Conservation (phyloP, 352 stramenopile species). For the Phytophthora idaei region DNA sequence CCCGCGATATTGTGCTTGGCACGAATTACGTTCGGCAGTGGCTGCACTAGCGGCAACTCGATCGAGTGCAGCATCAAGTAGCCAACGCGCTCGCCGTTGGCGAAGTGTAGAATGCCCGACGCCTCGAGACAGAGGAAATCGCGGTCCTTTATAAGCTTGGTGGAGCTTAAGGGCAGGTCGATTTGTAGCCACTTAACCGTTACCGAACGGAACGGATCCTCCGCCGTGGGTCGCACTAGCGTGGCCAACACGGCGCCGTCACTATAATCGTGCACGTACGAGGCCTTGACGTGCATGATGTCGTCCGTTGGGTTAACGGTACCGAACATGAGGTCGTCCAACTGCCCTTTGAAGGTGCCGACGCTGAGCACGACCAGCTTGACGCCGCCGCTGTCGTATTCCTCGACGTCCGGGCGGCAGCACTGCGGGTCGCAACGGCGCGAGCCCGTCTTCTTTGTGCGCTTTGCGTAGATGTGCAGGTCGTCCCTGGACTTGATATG, state of each 20-base stretch:
- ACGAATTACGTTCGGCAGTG: constrained; percentile 39
- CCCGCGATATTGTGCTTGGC: constrained; percentile 42
- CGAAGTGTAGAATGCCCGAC: constrained; percentile 23
- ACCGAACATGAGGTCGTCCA: constrained; percentile 51
- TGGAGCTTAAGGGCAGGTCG: constrained; percentile 23
- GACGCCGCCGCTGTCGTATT: background rate
- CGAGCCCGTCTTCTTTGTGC: background rate
- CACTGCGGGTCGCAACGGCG: background rate
- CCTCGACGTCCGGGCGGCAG: background rate
- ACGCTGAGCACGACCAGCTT: constrained; percentile 30
- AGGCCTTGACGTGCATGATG: constrained; percentile 44
- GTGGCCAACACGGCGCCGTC: constrained; percentile 28
- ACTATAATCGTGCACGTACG: constrained; percentile 39
- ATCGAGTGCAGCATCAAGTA: constrained; percentile 70
- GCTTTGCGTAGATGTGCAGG: constrained; percentile 28
- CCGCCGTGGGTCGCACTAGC: constrained; percentile 9
- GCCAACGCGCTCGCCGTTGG: constrained; percentile 38
- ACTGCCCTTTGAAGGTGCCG: constrained; percentile 31
- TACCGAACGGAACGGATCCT: constrained; percentile 22
- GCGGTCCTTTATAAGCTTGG: constrained; percentile 19
- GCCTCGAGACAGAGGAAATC: constrained; percentile 30
- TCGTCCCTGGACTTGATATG: constrained; percentile 37
- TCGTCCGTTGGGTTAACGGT: constrained; percentile 40
- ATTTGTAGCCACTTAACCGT: constrained; percentile 30
- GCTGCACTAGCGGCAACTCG: constrained; percentile 41